A percentile compares a stretch with the other conserved stretches of the same genome.
Conservation (phyloP, 176 grass and related monocot species). For the Rhipidocladum racemiflorum region DNA sequence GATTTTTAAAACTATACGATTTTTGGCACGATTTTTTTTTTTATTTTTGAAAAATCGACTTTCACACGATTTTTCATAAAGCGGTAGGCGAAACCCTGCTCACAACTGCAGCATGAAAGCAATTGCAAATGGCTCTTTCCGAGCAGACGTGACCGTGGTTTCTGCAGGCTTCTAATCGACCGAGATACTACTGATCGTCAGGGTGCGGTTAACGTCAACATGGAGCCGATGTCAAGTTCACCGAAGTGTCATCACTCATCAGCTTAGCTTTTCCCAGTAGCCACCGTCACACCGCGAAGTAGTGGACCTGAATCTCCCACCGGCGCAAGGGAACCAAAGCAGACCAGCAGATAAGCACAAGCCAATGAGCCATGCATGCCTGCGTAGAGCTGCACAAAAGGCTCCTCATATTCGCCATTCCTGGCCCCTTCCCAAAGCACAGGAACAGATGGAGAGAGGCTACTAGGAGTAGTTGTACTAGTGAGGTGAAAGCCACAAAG, state of each 20-base stretch:
- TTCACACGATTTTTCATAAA: no score
- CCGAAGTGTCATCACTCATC: conserved; percentile 10
- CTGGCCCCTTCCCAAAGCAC: neutral
- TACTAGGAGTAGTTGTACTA: neutral
- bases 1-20: no score
- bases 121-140: neutral
- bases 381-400: neutral
- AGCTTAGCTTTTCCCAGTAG: neutral
- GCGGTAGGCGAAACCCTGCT: no score
- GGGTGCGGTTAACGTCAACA: neutral
- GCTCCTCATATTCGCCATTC: conserved; percentile 6
- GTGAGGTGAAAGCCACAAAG: conserved; percentile 24
- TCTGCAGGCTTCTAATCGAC: neutral
- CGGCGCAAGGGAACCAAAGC: neutral
- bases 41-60: no score
- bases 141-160: neutral
- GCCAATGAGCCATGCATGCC: neutral
- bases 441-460: neutral
- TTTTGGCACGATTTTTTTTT: no score
- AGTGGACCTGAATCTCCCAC: conserved; percentile 25
- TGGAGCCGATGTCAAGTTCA: neutral
- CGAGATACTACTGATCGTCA: neutral
- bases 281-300: neutral
- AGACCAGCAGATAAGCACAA: neutral
- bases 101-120: neutral